These are phyloP conservation scores for Beauveria sp. DNA, from an alignment of 2,329 filamentous ascomycete genomes.

Conservation along the genomic window DNA sequence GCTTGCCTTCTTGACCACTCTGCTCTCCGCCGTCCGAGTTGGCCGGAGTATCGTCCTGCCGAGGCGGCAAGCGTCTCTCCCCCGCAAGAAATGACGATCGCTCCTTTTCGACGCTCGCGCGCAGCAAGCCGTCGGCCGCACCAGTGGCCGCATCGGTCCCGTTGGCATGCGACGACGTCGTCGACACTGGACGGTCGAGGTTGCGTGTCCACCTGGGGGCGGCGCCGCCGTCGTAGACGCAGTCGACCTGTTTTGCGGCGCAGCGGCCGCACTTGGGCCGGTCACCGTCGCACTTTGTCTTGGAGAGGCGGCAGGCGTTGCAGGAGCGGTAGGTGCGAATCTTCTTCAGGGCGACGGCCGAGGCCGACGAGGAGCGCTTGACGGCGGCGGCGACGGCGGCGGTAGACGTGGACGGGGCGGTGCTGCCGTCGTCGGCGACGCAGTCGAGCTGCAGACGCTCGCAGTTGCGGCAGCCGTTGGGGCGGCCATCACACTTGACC, in stretches of 20 bases:
- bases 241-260: slow-evolving; percentile 25
- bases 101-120: slow-evolving; percentile 6
- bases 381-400: slow-evolving; percentile 1
- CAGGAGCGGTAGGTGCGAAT: slow-evolving; percentile 35
- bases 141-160: slow-evolving; percentile 9
- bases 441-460: slow-evolving; percentile 35
- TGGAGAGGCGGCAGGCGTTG: slow-evolving; percentile 31
- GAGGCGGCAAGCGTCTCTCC: slow-evolving; percentile 8
- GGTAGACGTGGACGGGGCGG: slow-evolving; percentile 7
- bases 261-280: slow-evolving; percentile 32
- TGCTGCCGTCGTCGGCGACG: slow-evolving; percentile 28
- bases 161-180: not conserved
- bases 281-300: slow-evolving; percentile 35
- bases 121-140: not conserved
- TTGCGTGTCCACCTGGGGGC: slow-evolving; percentile 30
- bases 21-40: slow-evolving; percentile 1
- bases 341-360: slow-evolving; percentile 27
- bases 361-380: slow-evolving; percentile 13
- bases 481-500: slow-evolving; percentile 36
- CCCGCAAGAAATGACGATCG: slow-evolving; percentile 2
- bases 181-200: slow-evolving; percentile 18
- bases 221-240: slow-evolving; percentile 31
- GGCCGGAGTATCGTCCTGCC: slow-evolving; percentile 7
- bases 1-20: not conserved
- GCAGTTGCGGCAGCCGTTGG: slow-evolving; percentile 34